Evolutionary conservation across 2,329 filamentous ascomycete genomes (phyloP).

Genomic region (Colletotrichum falcatum): DNA sequence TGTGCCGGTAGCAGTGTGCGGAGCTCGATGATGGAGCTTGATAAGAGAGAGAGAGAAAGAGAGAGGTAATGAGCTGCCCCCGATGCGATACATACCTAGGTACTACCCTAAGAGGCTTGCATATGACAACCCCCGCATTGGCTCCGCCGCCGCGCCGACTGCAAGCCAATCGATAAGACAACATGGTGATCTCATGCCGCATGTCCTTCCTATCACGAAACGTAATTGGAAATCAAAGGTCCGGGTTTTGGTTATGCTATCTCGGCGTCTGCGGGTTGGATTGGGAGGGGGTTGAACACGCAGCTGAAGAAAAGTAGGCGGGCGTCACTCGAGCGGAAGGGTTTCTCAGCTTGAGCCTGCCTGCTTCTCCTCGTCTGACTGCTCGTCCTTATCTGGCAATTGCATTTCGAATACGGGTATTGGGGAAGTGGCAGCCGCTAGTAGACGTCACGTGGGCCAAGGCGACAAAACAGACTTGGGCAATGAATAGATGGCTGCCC

Average conservation of each 20-base stretch:
- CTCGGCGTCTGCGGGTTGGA: slow-evolving; percentile 26
- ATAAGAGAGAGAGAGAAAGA: slow-evolving; percentile 34
- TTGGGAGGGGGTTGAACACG: too few species aligned
- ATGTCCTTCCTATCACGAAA: slow-evolving; percentile 38
- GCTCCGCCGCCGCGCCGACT: slow-evolving; percentile 29
- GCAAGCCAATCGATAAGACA: slow-evolving; percentile 39
- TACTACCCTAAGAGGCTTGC: slow-evolving; percentile 27
- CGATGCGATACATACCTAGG: neutral
- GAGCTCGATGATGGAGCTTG: slow-evolving; percentile 27
- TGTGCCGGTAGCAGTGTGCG: slow-evolving; percentile 19
- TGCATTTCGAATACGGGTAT: neutral
- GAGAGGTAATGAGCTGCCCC: slow-evolving; percentile 25
- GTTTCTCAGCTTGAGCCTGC: neutral
- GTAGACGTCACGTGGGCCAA: neutral
- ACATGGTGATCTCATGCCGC: slow-evolving; percentile 38
- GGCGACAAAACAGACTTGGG: neutral
- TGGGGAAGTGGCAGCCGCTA: neutral
- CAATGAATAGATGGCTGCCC: neutral
- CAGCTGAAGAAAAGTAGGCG: neutral
- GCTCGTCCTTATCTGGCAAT: neutral
- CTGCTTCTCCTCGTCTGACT: neutral
- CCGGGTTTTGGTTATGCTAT: slow-evolving; percentile 23
- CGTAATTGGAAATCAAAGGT: slow-evolving; percentile 36
- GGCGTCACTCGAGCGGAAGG: neutral
- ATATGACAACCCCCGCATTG: slow-evolving; percentile 31